These are phyloP conservation scores for Cudoniella acicularis DNA, from an alignment of 495 filamentous ascomycete genomes.

Conservation along the genomic window DNA sequence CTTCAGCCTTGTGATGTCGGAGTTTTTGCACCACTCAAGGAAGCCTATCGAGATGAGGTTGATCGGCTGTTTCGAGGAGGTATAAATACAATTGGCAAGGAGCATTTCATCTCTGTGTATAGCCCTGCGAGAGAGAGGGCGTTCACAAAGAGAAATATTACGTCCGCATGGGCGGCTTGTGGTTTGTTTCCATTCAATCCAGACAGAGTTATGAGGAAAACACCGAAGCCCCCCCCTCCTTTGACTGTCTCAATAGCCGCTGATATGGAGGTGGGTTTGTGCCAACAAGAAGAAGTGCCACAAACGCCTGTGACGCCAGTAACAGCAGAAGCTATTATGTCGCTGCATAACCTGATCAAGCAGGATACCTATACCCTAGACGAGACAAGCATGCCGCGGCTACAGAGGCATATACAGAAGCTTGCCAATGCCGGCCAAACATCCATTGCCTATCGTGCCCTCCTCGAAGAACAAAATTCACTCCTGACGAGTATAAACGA, in stretches of 20 bases:
- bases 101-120: too few species aligned
- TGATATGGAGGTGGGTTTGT: constrained; percentile 22
- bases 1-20: too few species aligned
- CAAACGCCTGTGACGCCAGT: constrained; percentile 28
- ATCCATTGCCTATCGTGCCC: constrained; percentile 30
- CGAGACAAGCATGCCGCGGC: constrained; percentile 24
- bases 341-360: constrained; percentile 30
- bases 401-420: constrained; percentile 26
- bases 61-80: too few species aligned
- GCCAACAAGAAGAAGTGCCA: constrained; percentile 22
- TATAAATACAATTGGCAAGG: too few species aligned
- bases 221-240: constrained; percentile 24
- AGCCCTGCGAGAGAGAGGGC: too few species aligned
- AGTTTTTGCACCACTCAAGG: too few species aligned
- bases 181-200: constrained; percentile 35
- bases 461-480: constrained; percentile 28
- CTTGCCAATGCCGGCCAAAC: too few species aligned
- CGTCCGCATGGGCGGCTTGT: constrained; percentile 26
- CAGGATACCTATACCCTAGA: constrained; percentile 24
- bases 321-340: constrained; percentile 24
- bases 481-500: constrained; percentile 13
- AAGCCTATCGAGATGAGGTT: too few species aligned
- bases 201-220: constrained; percentile 30
- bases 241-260: constrained; percentile 21
- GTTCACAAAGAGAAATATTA: constrained; percentile 36